phyloP scores from a whole-genome alignment of 805 yeast genomes.

The Yarrowia osloensis region DNA sequence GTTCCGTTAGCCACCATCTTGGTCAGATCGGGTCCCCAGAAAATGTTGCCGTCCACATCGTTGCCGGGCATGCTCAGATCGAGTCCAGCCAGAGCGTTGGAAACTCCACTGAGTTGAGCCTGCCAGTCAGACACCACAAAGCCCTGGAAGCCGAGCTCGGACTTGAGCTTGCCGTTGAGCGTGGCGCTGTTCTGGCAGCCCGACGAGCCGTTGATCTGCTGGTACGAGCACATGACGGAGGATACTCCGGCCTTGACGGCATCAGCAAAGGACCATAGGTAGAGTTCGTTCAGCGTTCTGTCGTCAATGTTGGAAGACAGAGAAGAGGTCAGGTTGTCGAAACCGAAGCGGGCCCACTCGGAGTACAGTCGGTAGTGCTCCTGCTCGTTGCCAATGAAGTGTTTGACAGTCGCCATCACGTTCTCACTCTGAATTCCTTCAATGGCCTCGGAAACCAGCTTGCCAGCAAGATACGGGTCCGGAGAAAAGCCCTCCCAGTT shows the following conservation, averaged over 20 bases:
- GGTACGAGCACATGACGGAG: neutral
- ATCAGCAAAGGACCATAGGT: slow-evolving; percentile 3
- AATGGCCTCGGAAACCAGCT: neutral
- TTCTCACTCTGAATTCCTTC: neutral
- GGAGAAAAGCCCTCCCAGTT: slow-evolving; percentile 38
- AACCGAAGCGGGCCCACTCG: neutral
- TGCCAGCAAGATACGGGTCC: neutral
- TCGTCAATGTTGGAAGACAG: neutral
- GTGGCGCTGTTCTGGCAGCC: neutral
- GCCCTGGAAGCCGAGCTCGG: slow-evolving; percentile 2
- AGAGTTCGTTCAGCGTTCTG: neutral
- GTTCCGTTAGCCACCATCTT: slow-evolving; percentile 3
- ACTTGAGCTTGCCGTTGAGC: neutral
- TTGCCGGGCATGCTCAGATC: slow-evolving; percentile 5
- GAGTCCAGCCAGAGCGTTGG: slow-evolving; percentile 1
- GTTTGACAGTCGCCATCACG: neutral
- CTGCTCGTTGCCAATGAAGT: slow-evolving; percentile 5
- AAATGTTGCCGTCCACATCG: neutral
- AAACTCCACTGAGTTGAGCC: neutral
- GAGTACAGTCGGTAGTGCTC: neutral
- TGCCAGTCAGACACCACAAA: neutral
- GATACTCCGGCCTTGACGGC: neutral
- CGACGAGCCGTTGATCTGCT: neutral
- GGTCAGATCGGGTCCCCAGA: neutral
- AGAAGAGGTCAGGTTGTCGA: neutral